Evolutionary conservation across 1,284 basidiomycete species (phyloP).

Genomic region (Cryptococcus sp.): DNA sequence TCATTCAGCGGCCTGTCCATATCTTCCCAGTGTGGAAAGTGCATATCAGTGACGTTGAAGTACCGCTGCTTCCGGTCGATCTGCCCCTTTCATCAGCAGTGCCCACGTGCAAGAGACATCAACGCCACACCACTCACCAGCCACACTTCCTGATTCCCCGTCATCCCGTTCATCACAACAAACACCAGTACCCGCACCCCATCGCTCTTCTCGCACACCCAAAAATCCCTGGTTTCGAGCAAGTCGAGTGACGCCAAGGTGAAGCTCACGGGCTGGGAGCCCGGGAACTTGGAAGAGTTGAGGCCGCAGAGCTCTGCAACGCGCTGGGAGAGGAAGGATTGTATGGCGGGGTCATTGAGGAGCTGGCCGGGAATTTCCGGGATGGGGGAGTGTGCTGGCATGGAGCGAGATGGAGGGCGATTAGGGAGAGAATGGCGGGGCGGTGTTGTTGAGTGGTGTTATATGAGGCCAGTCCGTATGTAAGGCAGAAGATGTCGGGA

Average conservation of each 20-base stretch:
- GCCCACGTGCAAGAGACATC: not conserved
- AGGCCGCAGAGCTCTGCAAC: conserved; percentile 66
- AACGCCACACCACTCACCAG: conserved; percentile 56
- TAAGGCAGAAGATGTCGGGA: not conserved
- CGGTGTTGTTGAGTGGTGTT: not conserved
- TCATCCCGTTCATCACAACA: conserved; percentile 59
- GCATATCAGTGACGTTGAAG: conserved; percentile 67
- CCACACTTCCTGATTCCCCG: conserved; percentile 68
- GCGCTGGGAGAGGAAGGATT: conserved; percentile 60
- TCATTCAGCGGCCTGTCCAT: conserved; percentile 64
- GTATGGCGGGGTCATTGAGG: conserved; percentile 54
- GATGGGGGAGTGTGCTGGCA: conserved; percentile 34
- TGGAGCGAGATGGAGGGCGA: conserved; percentile 4
- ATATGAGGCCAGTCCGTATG: not conserved
- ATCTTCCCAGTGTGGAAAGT: conserved; percentile 82
- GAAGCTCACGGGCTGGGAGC: conserved; percentile 91
- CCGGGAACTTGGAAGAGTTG: conserved; percentile 69
- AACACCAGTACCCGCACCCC: conserved; percentile 87
- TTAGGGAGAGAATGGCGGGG: not conserved
- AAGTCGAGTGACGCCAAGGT: conserved; percentile 63
- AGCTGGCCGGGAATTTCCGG: conserved; percentile 47
- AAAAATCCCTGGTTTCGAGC: conserved; percentile 83
- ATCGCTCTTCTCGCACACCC: conserved; percentile 99
- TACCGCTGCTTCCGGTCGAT: conserved; percentile 94
- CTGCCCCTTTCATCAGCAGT: conserved; percentile 51